Base-by-base conservation (phyloP, 192 early-diverging fungal species). In the Coemansia sp. region DNA sequence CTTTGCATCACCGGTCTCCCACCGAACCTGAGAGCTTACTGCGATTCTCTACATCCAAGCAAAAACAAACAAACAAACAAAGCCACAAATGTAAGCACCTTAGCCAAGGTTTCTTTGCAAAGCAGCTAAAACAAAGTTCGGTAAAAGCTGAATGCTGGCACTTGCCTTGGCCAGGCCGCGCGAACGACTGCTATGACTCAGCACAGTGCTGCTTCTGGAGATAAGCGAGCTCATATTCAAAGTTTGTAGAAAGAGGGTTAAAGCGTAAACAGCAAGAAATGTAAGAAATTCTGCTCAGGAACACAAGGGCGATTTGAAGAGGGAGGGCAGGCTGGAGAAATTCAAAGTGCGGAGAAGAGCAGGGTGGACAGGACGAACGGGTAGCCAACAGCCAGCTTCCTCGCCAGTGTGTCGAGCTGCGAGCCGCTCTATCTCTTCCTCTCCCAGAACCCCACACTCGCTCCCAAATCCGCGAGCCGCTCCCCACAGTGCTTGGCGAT, bases 11-110 rank as follows among this genome's bases (percentile, higher is more conserved):
- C 47, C 24, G 62, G 70, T 72, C 41, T 72, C 76, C 61, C 76
- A 72, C 39, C 76, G 65, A 15, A 65, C 66, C 51, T 72, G 75
- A 24, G 46, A 54, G 45, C 49, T 53, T 36, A 45, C 65, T 29
- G 58, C 24, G 14, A 51, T 12, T 56, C 42, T 40, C 59, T 71
- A 39, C 35, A 62, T 7, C 49, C 17, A 20, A n/a, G 32, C 29
- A 42, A 32, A 51, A 39, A n/a, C 59, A 41, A 60, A 60, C 7
- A 42, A 22, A 27, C 32, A 65, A 51, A 37, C 31, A 49, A 64
- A 64, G 25, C 39, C 39, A 54, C 42, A 66, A 66, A 29, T 15
- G 31, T 20, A 8, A 29, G 19, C n/a, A n/a, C n/a, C n/a, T n/a
- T n/a, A n/a, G n/a, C n/a, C n/a, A n/a, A n/a, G n/a, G n/a, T n/a